Conservation (phyloP, 495 filamentous ascomycete species). For the Penicillium manginii region DNA sequence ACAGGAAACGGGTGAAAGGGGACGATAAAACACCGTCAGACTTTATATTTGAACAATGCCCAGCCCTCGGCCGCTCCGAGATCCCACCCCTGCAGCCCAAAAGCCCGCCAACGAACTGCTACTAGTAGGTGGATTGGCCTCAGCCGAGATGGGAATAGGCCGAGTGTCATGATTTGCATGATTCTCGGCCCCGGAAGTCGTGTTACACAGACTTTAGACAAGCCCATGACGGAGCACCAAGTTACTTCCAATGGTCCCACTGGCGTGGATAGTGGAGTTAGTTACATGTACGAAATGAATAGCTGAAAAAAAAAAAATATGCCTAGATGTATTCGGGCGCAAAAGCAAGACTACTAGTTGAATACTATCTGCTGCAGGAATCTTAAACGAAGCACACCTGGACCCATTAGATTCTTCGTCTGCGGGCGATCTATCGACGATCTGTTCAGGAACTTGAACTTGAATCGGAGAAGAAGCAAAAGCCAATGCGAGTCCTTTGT, state of each 20-base stretch:
- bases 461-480: background rate
- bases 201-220: background rate
- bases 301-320: too few relatives aligned
- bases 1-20: slow-evolving; percentile 1
- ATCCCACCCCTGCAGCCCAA: slow-evolving; percentile 17
- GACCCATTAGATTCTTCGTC: slow-evolving; percentile 15
- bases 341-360: too few relatives aligned
- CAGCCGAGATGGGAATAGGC: background rate
- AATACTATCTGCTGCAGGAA: too few relatives aligned
- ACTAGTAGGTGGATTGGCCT: background rate
- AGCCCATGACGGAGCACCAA: too few relatives aligned
- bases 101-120: slow-evolving; percentile 8
- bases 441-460: too few relatives aligned
- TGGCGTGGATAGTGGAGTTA: too few relatives aligned
- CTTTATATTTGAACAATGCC: slow-evolving; percentile 29
- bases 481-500: slow-evolving; percentile 13
- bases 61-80: slow-evolving; percentile 31
- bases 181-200: background rate
- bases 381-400: background rate
- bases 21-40: background rate
- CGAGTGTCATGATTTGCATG: background rate
- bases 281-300: background rate
- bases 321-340: background rate
- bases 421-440: slow-evolving; percentile 8
- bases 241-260: background rate